Evolutionary conservation across 805 yeast genomes (phyloP).

Genomic region (Kurtzmaniella cleridarum): DNA sequence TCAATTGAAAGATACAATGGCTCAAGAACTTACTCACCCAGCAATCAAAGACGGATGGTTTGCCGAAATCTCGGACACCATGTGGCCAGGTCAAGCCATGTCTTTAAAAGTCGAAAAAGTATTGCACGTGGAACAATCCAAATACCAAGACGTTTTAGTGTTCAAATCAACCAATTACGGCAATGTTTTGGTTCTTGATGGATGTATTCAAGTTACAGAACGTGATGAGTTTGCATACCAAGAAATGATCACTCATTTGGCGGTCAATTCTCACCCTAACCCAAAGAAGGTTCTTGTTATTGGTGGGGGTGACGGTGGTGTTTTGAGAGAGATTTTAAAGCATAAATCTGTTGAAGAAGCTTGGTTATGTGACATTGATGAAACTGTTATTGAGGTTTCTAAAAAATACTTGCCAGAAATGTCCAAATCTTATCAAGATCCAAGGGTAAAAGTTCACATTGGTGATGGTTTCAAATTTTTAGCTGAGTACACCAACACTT

Average conservation of each 20-base stretch:
- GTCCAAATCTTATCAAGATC: conserved; percentile 79
- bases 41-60: conserved; percentile 88
- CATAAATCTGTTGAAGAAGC: conserved; percentile 85
- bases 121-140: conserved; percentile 77
- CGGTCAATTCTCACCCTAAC: conserved; percentile 87
- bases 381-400: conserved; percentile 81
- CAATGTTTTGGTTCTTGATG: conserved; percentile 90
- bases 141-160: conserved; percentile 89
- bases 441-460: conserved; percentile 84
- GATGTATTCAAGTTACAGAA: conserved; percentile 93
- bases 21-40: conserved; percentile 48
- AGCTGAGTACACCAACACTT: conserved; percentile 73
- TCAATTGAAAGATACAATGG: conserved; percentile 6
- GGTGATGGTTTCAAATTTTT: conserved; percentile 98
- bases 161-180: conserved; percentile 94
- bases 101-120: conserved; percentile 81
- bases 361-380: conserved; percentile 91
- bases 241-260: conserved; percentile 96
- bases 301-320: conserved; percentile 99
- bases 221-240: conserved; percentile 97
- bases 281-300: conserved; percentile 91
- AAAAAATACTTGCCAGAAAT: conserved; percentile 84
- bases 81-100: conserved; percentile 99
- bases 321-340: conserved; percentile 88
- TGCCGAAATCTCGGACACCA: conserved; percentile 87